Evolutionary conservation across 148 eudicot genomes (phyloP).

Genomic region (Hydrangea macrophylla): DNA sequence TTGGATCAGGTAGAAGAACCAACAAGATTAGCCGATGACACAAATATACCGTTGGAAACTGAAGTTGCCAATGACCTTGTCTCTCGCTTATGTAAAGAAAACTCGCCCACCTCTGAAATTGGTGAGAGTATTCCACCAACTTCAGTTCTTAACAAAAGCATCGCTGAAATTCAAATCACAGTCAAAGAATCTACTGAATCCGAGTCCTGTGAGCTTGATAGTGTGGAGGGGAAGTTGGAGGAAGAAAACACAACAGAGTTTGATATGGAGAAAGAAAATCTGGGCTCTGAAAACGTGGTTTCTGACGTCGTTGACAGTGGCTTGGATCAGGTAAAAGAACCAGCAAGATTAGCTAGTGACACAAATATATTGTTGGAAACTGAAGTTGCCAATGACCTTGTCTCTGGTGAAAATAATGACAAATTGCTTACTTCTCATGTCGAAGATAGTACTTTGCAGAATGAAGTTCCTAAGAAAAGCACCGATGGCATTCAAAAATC

Average conservation of each 20-base stretch:
- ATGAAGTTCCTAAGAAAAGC: not conserved
- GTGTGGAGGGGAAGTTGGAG: slow-evolving; percentile 22
- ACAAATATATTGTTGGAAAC: slow-evolving; percentile 11
- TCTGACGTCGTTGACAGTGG: slow-evolving; percentile 1
- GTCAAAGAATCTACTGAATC: slow-evolving; percentile 15
- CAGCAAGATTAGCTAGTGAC: slow-evolving; percentile 18
- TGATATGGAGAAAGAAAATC: slow-evolving; percentile 17
- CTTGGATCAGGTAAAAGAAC: slow-evolving; percentile 18
- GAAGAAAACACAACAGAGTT: slow-evolving; percentile 23
- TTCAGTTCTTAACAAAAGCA: slow-evolving; percentile 1
- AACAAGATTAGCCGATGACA: slow-evolving; percentile 20
- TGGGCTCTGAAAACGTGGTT: slow-evolving; percentile 12
- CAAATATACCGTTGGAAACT: slow-evolving; percentile 6
- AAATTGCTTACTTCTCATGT: slow-evolving; percentile 5
- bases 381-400: slow-evolving; percentile 3
- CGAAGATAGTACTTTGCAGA: not conserved
- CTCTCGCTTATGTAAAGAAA: not conserved
- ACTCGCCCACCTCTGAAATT: slow-evolving; percentile 2
- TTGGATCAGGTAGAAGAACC: slow-evolving; percentile 19
- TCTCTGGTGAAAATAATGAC: not conserved
- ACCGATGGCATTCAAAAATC: not conserved
- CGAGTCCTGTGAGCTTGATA: slow-evolving; percentile 12
- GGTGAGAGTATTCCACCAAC: not conserved
- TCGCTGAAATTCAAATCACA: slow-evolving; percentile 2
- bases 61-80: slow-evolving; percentile 4